Percentiles rank a stretch among this genome's conserved stretches.
phyloP scores from a whole-genome alignment of 23 red algal genomes.

The Gracilaria gracilis region DNA sequence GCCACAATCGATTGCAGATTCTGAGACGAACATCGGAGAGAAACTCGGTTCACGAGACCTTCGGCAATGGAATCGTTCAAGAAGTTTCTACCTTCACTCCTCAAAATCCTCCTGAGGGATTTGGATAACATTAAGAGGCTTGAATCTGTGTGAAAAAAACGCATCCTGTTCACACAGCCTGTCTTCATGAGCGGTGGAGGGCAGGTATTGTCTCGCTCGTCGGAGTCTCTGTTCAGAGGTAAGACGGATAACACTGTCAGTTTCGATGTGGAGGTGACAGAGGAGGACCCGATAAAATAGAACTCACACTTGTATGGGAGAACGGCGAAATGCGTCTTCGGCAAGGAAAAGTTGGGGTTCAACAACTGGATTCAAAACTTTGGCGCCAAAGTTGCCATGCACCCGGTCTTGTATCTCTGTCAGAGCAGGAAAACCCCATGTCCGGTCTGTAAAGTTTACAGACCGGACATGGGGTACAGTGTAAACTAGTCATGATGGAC shows the following conservation, averaged over 20 bases:
- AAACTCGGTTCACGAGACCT: neutral
- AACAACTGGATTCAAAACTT: no score
- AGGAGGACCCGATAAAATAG: no score
- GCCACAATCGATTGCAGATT: neutral
- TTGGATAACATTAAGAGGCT: conserved; percentile 9
- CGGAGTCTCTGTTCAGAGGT: neutral
- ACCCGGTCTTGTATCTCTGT: no score
- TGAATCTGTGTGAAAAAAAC: neutral
- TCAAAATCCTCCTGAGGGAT: neutral
- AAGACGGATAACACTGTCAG: neutral
- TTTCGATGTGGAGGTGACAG: neutral
- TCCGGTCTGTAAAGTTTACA: no score
- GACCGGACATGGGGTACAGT: no score
- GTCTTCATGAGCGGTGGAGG: neutral
- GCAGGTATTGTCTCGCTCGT: neutral
- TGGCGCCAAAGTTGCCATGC: no score
- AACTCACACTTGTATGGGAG: no score
- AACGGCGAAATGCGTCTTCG: no score
- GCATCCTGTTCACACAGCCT: neutral
- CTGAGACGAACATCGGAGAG: neutral
- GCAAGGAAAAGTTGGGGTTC: no score
- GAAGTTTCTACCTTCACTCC: neutral
- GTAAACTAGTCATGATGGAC: no score
- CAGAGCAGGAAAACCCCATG: no score
- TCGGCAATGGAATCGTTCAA: conserved; percentile 16